These are phyloP conservation scores for Fennellomyces sp. DNA, from an alignment of 371 early-diverging fungal genomes.

Conservation along the genomic window DNA sequence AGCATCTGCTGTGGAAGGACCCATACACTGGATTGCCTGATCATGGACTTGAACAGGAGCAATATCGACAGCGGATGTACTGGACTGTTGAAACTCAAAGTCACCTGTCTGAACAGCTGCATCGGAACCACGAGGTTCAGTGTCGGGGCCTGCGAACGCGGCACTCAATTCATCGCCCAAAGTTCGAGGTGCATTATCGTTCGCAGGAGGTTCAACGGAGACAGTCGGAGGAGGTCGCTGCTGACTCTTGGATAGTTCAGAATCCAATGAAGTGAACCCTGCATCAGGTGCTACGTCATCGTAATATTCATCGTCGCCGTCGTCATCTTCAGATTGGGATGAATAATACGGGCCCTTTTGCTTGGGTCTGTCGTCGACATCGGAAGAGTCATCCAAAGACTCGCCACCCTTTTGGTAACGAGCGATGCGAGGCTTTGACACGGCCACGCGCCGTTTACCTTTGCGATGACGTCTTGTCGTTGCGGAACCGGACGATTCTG, in stretches of 20 bases:
- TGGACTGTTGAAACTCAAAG: background rate
- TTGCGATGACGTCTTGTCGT: conserved; percentile 14
- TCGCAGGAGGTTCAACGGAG: conserved; percentile 1
- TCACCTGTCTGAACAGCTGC: conserved; percentile 16
- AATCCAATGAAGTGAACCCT: conserved; percentile 27
- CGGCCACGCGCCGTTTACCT: conserved; percentile 16
- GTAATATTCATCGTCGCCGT: conserved; percentile 28
- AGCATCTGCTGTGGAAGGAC: background rate
- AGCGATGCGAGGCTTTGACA: conserved; percentile 20
- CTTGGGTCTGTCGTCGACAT: conserved; percentile 16
- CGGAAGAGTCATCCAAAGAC: conserved; percentile 18
- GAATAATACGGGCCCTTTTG: conserved; percentile 34
- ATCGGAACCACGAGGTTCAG: conserved; percentile 8
- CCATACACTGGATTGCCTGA: conserved; percentile 5
- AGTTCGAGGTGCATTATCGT: conserved; percentile 25
- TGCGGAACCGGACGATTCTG: background rate
- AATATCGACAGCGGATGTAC: background rate
- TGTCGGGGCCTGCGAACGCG: conserved; percentile 9
- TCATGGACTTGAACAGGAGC: conserved; percentile 9
- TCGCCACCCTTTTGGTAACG: conserved; percentile 15
- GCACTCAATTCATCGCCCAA: conserved; percentile 34
- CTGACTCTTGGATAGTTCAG: conserved; percentile 32
- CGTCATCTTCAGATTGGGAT: conserved; percentile 26
- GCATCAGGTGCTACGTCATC: conserved; percentile 8
- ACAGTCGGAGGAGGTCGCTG: background rate